phyloP scores from a whole-genome alignment of 192 early-diverging fungal species.

The Jimgerdemannia flammicorona region DNA sequence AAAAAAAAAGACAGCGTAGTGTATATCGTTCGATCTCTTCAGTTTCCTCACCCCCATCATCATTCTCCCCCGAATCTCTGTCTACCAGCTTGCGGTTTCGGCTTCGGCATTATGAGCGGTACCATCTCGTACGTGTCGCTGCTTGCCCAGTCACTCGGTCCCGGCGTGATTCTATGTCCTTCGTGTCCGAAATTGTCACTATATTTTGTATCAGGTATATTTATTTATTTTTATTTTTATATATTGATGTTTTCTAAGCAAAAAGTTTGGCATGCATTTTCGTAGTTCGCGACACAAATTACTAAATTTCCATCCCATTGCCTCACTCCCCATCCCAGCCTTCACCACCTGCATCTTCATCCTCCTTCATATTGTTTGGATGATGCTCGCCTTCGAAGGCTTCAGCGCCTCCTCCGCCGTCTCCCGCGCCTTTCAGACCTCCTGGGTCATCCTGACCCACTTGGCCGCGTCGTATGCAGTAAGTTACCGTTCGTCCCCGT shows the following conservation, averaged over 20 bases:
- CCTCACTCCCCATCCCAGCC: slow-evolving; percentile 36
- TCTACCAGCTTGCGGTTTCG: slow-evolving; percentile 54
- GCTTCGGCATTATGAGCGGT: slow-evolving; percentile 70
- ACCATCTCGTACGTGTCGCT: slow-evolving; percentile 65
- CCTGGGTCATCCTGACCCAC: slow-evolving; percentile 55
- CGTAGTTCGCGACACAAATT: not conserved
- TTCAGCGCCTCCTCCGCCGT: slow-evolving; percentile 26
- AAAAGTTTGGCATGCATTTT: no score
- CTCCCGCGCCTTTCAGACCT: slow-evolving; percentile 34
- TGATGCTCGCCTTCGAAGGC: slow-evolving; percentile 72
- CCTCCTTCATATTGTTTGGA: slow-evolving; percentile 70
- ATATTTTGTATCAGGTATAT: slow-evolving; percentile 66
- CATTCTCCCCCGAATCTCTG: no score
- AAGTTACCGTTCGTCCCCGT: slow-evolving; percentile 12
- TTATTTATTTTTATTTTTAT: not conserved
- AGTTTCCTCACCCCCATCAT: not conserved
- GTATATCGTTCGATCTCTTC: not conserved
- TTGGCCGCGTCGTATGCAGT: slow-evolving; percentile 67
- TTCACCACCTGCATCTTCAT: slow-evolving; percentile 67
- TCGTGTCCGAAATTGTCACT: slow-evolving; percentile 58
- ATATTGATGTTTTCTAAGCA: not conserved
- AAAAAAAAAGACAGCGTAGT: not conserved
- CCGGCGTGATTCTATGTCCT: slow-evolving; percentile 61
- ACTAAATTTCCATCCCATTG: not conserved
- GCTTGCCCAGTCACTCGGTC: slow-evolving; percentile 64